These are phyloP conservation scores for Mycena sp. DNA, from an alignment of 1,284 basidiomycete genomes.

Conservation along the genomic window DNA sequence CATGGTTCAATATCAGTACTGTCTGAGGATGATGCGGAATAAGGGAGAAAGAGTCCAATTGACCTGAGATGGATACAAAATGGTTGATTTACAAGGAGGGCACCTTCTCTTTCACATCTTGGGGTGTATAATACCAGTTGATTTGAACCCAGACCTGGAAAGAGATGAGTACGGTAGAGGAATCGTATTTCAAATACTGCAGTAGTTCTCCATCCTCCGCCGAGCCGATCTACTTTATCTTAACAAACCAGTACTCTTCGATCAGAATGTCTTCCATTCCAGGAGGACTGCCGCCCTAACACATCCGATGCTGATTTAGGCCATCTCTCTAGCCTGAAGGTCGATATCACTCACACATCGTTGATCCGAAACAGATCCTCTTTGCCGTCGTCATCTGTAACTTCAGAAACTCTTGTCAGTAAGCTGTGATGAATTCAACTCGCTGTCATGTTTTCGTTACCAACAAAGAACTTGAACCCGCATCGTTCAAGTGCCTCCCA, in stretches of 20 bases:
- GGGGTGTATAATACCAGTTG: too few species aligned
- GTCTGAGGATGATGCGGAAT: neutral
- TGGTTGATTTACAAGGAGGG: slow-evolving; percentile 53
- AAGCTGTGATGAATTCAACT: neutral
- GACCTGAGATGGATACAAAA: neutral
- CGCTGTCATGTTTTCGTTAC: neutral
- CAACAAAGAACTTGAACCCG: neutral
- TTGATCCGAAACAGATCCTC: slow-evolving; percentile 33
- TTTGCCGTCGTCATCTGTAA: slow-evolving; percentile 39
- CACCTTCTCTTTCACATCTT: slow-evolving; percentile 47
- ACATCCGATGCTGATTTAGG: too few species aligned
- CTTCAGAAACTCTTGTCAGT: slow-evolving; percentile 16
- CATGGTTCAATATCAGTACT: too few species aligned
- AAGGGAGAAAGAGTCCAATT: neutral
- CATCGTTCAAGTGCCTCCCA: too few species aligned
- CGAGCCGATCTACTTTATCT: slow-evolving; percentile 48
- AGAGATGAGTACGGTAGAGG: too few species aligned
- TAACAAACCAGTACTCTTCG: slow-evolving; percentile 40
- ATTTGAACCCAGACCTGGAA: too few species aligned
- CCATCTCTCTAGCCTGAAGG: too few species aligned
- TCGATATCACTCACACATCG: too few species aligned
- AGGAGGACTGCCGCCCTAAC: neutral
- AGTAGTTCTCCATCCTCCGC: slow-evolving; percentile 32
- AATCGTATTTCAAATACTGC: neutral
- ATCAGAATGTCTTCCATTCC: neutral